Base-by-base conservation (phyloP, 805 yeast species). In the Isabelozyma gotoi region DNA sequence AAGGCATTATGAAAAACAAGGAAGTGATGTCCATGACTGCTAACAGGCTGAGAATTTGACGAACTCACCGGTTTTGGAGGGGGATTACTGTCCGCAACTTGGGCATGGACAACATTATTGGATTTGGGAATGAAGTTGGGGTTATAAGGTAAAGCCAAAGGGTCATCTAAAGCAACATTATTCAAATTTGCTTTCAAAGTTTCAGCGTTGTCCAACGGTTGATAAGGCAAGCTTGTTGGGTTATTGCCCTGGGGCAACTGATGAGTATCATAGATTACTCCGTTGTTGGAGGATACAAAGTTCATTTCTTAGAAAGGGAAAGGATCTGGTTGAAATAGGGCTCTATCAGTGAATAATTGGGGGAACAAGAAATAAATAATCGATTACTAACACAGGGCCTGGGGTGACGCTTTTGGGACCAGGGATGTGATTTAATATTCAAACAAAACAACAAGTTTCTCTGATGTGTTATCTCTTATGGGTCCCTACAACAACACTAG, bases 1-100 rank as follows among this genome's bases (percentile, higher is more conserved):
- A 69, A 71, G 24, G 74, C 71, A 48, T 67, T 62, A 44, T 63
- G 71, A 47, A 62, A 63, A 3, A 7, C 34, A 14, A 8, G 15
- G 15, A 2, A 14, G 7, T 58, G 55, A 20, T 50, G 41, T 32
- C 20, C 38, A 5, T 18, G n/a, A 24, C 42, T 33, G 35, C 36
- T 17, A 27, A 11, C 39, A 39, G 32, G 12, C 39, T 10, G 39
- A 36, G 15, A 33, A 21, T n/a, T 19, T 19, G 31, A 18, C 7
- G 29, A 10, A 7, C 29, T 24, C 6, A n/a, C 8, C 10, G 29
- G 29, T 24, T 24, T 24, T 10, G 29, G n/a, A 10, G 29, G 29
- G 10, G 29, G 29, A n/a, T 24, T 24, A 24, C 12, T 24, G 12
- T 24, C 29, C 5, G 29, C 8, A n/a, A 24, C 29, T 7, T 24